These are phyloP conservation scores for Ustilago lituana DNA, from an alignment of 1,284 basidiomycete species.

Conservation along the genomic window DNA sequence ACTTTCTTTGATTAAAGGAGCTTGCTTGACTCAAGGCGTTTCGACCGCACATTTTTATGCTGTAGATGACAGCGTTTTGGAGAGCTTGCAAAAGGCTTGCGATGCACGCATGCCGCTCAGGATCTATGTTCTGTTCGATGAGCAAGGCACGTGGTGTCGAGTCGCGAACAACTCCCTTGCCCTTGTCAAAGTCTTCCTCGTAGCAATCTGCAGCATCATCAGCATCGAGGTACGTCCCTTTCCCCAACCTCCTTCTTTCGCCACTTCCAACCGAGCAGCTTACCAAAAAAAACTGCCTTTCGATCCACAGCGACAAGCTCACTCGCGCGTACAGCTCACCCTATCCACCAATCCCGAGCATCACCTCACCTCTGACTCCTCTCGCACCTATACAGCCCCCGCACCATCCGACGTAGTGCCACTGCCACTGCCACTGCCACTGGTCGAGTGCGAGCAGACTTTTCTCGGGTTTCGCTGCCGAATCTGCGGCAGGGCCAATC, in stretches of 20 bases:
- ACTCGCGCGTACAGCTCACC: too few relatives aligned
- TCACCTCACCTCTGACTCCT: too few relatives aligned
- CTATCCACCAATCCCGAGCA: too few relatives aligned
- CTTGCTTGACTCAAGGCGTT: too few relatives aligned
- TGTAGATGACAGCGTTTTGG: neutral
- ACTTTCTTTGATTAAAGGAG: too few relatives aligned
- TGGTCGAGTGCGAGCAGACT: constrained; percentile 6
- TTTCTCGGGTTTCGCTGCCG: constrained; percentile 22
- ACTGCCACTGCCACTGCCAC: too few relatives aligned
- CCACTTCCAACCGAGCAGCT: too few relatives aligned
- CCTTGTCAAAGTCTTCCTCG: constrained; percentile 6
- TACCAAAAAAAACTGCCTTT: too few relatives aligned
- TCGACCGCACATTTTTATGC: neutral
- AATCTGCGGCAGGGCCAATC: constrained; percentile 30
- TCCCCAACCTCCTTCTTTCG: too few relatives aligned
- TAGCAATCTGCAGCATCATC: constrained; percentile 14
- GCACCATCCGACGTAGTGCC: too few relatives aligned
- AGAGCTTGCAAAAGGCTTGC: constrained; percentile 1
- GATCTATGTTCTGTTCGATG: constrained; percentile 4
- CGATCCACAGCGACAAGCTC: too few relatives aligned
- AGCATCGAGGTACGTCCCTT: constrained; percentile 19
- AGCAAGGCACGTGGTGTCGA: constrained; percentile 1
- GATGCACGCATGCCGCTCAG: constrained; percentile 1
- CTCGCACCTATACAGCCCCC: neutral
- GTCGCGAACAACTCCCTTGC: constrained; percentile 12